Evolutionary conservation across 305 asterid genomes (phyloP).

Genomic region (Solanum aculeatissimum): DNA sequence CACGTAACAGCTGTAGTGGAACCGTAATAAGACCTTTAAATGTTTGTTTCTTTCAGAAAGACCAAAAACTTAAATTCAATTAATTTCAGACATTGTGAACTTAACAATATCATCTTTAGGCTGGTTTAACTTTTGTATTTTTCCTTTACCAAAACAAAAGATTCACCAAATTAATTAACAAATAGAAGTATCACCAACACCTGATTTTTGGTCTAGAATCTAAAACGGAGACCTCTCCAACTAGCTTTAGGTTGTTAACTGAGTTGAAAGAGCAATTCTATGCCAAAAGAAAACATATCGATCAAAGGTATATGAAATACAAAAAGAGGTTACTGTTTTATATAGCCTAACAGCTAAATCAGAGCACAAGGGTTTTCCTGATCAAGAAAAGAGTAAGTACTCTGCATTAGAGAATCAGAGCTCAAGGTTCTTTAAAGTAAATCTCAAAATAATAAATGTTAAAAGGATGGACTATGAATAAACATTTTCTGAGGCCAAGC

Average conservation of each 20-base stretch:
- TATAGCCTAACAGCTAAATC: neutral
- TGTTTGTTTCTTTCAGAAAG: neutral
- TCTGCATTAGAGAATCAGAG: neutral
- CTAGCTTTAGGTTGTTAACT: neutral
- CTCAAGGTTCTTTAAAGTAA: neutral
- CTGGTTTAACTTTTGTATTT: neutral
- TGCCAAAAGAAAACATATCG: neutral
- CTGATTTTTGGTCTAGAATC: neutral
- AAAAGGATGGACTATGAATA: neutral
- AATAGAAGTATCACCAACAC: neutral
- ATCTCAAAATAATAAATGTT: neutral
- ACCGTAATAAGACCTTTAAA: neutral
- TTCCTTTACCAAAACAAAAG: neutral
- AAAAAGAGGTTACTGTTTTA: neutral
- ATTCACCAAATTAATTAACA: neutral
- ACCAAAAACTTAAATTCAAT: neutral
- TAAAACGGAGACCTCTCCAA: neutral
- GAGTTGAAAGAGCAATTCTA: neutral
- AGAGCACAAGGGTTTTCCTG: neutral
- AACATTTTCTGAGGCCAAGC: neutral
- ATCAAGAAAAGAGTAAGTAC: neutral
- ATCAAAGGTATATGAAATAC: neutral
- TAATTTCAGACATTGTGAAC: neutral
- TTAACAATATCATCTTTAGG: neutral
- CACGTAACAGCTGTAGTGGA: neutral